Conservation (phyloP, 2,329 filamentous ascomycete species). For the Hypoxylon sp. region DNA sequence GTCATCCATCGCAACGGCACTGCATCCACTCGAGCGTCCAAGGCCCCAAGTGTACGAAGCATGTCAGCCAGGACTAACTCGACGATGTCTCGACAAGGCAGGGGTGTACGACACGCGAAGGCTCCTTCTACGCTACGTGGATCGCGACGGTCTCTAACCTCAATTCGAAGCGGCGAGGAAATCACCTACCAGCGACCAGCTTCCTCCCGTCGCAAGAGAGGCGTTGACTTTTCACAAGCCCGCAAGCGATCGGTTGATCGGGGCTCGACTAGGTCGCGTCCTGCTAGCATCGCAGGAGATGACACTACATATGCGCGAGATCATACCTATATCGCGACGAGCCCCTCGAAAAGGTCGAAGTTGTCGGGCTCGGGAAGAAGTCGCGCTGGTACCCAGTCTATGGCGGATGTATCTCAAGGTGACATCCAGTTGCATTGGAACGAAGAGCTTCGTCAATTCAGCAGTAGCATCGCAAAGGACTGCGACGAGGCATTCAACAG, state of each 20-base stretch:
- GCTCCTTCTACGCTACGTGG: constrained; percentile 49
- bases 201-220: constrained; percentile 63
- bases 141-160: constrained; percentile 60
- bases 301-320: constrained; percentile 46
- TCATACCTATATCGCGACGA: constrained; percentile 36
- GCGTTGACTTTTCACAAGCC: constrained; percentile 66
- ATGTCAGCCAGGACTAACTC: constrained; percentile 53
- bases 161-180: constrained; percentile 61
- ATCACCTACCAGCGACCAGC: constrained; percentile 57
- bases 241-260: constrained; percentile 53
- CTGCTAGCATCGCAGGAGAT: constrained; percentile 49
- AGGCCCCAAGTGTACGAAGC: constrained; percentile 51
- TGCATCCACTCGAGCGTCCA: constrained; percentile 45
- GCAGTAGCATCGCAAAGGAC: constrained; percentile 85
- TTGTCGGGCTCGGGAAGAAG: constrained; percentile 23
- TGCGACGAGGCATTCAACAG: constrained; percentile 94
- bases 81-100: constrained; percentile 43
- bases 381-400: constrained; percentile 39
- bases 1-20: constrained; percentile 71
- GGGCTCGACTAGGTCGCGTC: constrained; percentile 32
- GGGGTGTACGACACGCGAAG: constrained; percentile 45
- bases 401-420: constrained; percentile 42
- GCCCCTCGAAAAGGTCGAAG: constrained; percentile 38
- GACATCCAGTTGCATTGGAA: constrained; percentile 57
- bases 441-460: constrained; percentile 86